Percentiles rank a stretch among this genome's conserved stretches.
These are phyloP conservation scores for Eruca vesicaria DNA, from an alignment of 441 rosid genomes.

Conservation along the genomic window DNA sequence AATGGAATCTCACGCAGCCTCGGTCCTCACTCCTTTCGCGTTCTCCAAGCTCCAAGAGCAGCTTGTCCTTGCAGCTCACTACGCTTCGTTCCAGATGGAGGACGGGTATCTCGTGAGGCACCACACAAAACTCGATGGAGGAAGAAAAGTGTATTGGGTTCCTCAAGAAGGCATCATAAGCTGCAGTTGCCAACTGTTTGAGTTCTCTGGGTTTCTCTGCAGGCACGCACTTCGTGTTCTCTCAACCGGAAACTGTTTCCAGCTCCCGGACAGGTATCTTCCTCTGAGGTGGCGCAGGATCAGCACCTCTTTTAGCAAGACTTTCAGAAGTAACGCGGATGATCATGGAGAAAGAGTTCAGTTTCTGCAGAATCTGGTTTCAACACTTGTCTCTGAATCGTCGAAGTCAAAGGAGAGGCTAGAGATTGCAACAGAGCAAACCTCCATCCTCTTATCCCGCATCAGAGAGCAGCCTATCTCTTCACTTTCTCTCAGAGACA, in stretches of 20 bases:
- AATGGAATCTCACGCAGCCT: slow-evolving; percentile 91
- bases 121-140: slow-evolving; percentile 91
- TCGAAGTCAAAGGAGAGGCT: slow-evolving; percentile 84
- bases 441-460: slow-evolving; percentile 70
- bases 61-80: slow-evolving; percentile 91
- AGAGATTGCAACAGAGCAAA: slow-evolving; percentile 75
- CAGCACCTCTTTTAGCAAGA: slow-evolving; percentile 49
- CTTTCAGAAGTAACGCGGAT: slow-evolving; percentile 41
- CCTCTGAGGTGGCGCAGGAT: slow-evolving; percentile 86
- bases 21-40: slow-evolving; percentile 86
- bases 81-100: slow-evolving; percentile 90
- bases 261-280: slow-evolving; percentile 85
- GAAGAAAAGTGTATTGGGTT: slow-evolving; percentile 87
- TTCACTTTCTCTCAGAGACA: slow-evolving; percentile 27
- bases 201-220: slow-evolving; percentile 92
- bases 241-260: slow-evolving; percentile 91
- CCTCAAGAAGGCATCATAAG: slow-evolving; percentile 88
- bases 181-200: slow-evolving; percentile 94
- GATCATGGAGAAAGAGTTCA: slow-evolving; percentile 71
- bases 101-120: slow-evolving; percentile 89
- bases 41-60: slow-evolving; percentile 97
- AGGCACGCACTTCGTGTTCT: slow-evolving; percentile 92
- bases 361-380: slow-evolving; percentile 72
- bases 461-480: slow-evolving; percentile 74
- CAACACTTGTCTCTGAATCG: slow-evolving; percentile 73